These are phyloP conservation scores for Penicillium decumbens DNA, from an alignment of 2,329 filamentous ascomycete genomes.

Conservation along the genomic window DNA sequence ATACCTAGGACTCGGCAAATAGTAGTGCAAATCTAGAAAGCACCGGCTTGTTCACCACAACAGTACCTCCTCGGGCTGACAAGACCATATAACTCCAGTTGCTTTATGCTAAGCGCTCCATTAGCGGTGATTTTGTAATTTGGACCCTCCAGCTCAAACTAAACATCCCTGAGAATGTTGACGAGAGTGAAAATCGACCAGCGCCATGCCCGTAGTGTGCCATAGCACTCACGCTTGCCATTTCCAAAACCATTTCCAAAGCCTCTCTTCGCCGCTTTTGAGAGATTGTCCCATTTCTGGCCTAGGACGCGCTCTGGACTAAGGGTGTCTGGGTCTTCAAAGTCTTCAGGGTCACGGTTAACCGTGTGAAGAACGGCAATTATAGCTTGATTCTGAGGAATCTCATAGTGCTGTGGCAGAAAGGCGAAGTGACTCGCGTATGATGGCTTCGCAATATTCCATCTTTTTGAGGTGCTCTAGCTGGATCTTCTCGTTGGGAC, in stretches of 20 bases:
- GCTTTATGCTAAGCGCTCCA: slow-evolving; percentile 37
- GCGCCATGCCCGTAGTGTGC: slow-evolving; percentile 68
- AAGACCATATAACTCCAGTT: slow-evolving; percentile 5
- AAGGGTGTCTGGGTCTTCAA: slow-evolving; percentile 61
- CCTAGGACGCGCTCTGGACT: slow-evolving; percentile 68
- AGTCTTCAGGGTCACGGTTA: slow-evolving; percentile 62
- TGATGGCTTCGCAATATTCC: too few relatives aligned
- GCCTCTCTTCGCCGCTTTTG: slow-evolving; percentile 61
- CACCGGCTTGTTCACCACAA: not conserved
- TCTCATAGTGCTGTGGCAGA: too few relatives aligned
- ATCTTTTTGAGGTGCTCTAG: too few relatives aligned
- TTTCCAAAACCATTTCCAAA: slow-evolving; percentile 78
- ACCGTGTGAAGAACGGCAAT: slow-evolving; percentile 51
- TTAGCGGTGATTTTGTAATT: slow-evolving; percentile 39
- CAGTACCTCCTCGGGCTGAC: slow-evolving; percentile 3
- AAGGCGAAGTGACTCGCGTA: too few relatives aligned
- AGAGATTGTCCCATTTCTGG: slow-evolving; percentile 62
- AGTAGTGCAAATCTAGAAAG: not conserved
- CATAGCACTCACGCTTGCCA: slow-evolving; percentile 66
- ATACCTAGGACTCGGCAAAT: not conserved
- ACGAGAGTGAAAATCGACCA: slow-evolving; percentile 61
- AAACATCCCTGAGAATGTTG: slow-evolving; percentile 59
- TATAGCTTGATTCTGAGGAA: too few relatives aligned
- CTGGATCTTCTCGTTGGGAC: too few relatives aligned
- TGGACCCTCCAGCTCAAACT: slow-evolving; percentile 60